A percentile compares a stretch with the other conserved stretches of the same genome.
Conservation (phyloP, 768 basidiomycete species). For the Boletus huronensis region DNA sequence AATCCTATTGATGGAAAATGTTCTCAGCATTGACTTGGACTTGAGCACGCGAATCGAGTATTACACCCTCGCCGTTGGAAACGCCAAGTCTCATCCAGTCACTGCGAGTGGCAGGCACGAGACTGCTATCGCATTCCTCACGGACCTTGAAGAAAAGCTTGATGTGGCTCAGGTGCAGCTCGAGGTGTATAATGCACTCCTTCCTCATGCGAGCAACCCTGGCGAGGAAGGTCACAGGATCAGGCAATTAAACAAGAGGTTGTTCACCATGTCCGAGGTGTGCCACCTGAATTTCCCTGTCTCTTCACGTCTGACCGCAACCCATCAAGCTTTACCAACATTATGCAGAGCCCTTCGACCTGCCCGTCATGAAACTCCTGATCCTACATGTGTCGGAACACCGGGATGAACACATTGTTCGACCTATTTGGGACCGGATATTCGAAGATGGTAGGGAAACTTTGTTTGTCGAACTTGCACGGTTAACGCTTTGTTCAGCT, state of each 20-base stretch:
- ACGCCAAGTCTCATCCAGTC: conserved; percentile 92
- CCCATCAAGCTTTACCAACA: conserved; percentile 71
- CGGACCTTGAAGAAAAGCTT: conserved; percentile 90
- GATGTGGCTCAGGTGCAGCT: conserved; percentile 96
- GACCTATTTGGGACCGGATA: conserved; percentile 86
- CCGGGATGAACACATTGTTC: conserved; percentile 75
- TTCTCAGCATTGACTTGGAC: conserved; percentile 56
- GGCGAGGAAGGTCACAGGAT: conserved; percentile 63
- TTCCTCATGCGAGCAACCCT: conserved; percentile 57
- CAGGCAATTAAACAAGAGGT: conserved; percentile 49
- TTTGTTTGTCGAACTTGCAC: background rate
- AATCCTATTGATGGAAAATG: background rate
- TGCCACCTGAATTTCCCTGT: conserved; percentile 17
- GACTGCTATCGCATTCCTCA: conserved; percentile 93
- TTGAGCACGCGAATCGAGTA: conserved; percentile 84
- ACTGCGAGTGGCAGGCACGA: conserved; percentile 75
- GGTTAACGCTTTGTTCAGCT: conserved; percentile 34
- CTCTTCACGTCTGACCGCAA: conserved; percentile 10
- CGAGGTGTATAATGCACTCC: conserved; percentile 74
- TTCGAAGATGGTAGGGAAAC: conserved; percentile 66
- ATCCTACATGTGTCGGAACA: conserved; percentile 94
- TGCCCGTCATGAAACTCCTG: conserved; percentile 79
- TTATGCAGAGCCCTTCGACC: conserved; percentile 83
- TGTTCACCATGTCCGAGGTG: conserved; percentile 87
- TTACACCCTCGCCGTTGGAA: conserved; percentile 89